phyloP scores from a whole-genome alignment of 2,329 filamentous ascomycete genomes.

The Colletotrichum simmondsii region DNA sequence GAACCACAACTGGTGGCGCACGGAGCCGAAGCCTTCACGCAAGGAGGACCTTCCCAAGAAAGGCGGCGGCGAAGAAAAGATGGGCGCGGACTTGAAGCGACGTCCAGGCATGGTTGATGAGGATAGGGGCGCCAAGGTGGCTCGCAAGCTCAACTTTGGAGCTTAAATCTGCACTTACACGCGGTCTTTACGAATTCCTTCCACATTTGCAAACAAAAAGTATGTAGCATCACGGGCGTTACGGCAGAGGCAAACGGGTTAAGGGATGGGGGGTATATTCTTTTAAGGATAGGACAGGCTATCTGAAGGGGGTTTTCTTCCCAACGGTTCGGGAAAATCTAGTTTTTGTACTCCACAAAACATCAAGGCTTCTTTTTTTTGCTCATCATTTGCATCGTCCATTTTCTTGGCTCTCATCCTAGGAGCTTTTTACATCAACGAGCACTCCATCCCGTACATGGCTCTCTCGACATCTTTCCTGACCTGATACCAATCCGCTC shows the following conservation, averaged over 20 bases:
- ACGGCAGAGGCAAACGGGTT: slow-evolving; percentile 4
- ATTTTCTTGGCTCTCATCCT: neutral
- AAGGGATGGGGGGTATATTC: slow-evolving; percentile 16
- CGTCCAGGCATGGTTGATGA: slow-evolving; percentile 78
- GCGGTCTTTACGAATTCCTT: neutral
- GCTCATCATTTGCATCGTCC: neutral
- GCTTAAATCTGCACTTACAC: slow-evolving; percentile 39
- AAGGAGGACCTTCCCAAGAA: slow-evolving; percentile 86
- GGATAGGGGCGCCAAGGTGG: slow-evolving; percentile 78
- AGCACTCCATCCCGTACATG: slow-evolving; percentile 96
- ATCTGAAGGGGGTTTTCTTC: neutral
- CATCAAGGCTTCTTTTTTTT: neutral
- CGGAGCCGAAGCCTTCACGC: slow-evolving; percentile 83
- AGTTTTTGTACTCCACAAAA: slow-evolving; percentile 4
- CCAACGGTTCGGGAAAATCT: neutral
- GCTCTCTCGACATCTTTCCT: slow-evolving; percentile 90
- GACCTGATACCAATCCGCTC: slow-evolving; percentile 95
- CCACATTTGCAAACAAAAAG: neutral
- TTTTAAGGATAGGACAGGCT: slow-evolving; percentile 1
- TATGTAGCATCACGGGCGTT: slow-evolving; percentile 30
- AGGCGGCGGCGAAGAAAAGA: slow-evolving; percentile 76
- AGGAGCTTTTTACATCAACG: slow-evolving; percentile 75
- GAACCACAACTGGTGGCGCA: slow-evolving; percentile 86
- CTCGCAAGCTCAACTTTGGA: slow-evolving; percentile 84
- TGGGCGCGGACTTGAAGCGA: slow-evolving; percentile 85